phyloP scores from a whole-genome alignment of 1,284 basidiomycete genomes.

The Mycena citricolor region DNA sequence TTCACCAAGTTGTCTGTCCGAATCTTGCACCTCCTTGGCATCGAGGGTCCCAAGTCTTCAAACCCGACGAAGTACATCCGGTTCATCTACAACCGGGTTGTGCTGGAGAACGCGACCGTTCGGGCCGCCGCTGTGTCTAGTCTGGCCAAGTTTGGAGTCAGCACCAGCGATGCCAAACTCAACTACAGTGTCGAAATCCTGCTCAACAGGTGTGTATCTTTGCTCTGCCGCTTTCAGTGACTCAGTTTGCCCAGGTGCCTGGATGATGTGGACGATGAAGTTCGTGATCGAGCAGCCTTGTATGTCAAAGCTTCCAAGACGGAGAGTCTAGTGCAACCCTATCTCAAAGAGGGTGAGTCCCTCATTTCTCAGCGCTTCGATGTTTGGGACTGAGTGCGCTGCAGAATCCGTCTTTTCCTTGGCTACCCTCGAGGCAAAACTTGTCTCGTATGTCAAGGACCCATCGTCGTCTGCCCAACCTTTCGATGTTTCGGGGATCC shows the following conservation, averaged over 20 bases:
- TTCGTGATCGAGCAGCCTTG: constrained; percentile 95
- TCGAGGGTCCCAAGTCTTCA: constrained; percentile 93
- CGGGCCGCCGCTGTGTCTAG: constrained; percentile 94
- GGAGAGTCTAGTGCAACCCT: constrained; percentile 77
- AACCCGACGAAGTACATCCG: constrained; percentile 99
- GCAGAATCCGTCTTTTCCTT: constrained; percentile 93
- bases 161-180: constrained; percentile 75
- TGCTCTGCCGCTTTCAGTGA: background rate
- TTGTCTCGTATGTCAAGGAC: constrained; percentile 89
- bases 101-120: constrained; percentile 97
- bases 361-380: background rate
- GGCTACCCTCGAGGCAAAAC: constrained; percentile 80
- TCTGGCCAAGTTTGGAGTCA: constrained; percentile 96
- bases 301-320: constrained; percentile 87
- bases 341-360: constrained; percentile 88
- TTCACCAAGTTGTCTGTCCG: constrained; percentile 99
- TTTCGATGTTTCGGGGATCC: constrained; percentile 81
- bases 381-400: constrained; percentile 6
- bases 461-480: constrained; percentile 63
- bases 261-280: constrained; percentile 99
- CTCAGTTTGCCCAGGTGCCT: constrained; percentile 65
- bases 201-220: constrained; percentile 73
- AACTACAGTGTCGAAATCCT: constrained; percentile 88
- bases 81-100: constrained; percentile 99
- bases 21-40: constrained; percentile 91